Conservation (phyloP, 495 filamentous ascomycete species). For the Corynascus novoguineensis region DNA sequence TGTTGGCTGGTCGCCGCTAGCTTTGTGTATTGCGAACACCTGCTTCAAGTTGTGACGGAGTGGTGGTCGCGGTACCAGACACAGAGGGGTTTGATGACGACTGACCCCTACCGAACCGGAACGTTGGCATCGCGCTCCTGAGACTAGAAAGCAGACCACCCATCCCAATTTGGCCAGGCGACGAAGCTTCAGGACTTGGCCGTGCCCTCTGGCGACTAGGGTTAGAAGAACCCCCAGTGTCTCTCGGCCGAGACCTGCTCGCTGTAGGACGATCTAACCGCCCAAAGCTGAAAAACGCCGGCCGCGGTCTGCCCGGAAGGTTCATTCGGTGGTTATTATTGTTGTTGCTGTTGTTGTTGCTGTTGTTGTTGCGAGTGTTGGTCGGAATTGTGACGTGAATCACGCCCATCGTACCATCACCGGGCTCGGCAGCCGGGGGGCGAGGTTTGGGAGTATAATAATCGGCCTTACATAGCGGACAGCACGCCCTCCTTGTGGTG, state of each 20-base stretch:
- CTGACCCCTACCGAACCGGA: slow-evolving; percentile 13
- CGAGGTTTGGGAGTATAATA: slow-evolving; percentile 90
- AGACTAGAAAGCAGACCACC: slow-evolving; percentile 17
- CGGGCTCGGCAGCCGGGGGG: slow-evolving; percentile 32
- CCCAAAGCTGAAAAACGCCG: slow-evolving; percentile 26
- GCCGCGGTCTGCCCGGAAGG: slow-evolving; percentile 29
- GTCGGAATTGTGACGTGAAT: slow-evolving; percentile 22
- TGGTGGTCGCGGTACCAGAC: slow-evolving; percentile 19
- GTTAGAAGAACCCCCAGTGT: not conserved
- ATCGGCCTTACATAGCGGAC: slow-evolving; percentile 93
- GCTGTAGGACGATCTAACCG: slow-evolving; percentile 1
- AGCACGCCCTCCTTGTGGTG: slow-evolving; percentile 86
- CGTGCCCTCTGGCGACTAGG: slow-evolving; percentile 2
- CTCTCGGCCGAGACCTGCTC: not conserved
- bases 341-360: slow-evolving; percentile 26
- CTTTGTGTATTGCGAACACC: slow-evolving; percentile 18
- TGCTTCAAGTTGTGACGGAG: slow-evolving; percentile 36
- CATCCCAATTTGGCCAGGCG: not conserved
- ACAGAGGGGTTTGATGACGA: not conserved
- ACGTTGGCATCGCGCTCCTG: slow-evolving; percentile 13
- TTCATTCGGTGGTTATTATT: slow-evolving; percentile 36
- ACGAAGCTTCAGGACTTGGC: not conserved
- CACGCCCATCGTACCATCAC: slow-evolving; percentile 22
- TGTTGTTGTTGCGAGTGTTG: slow-evolving; percentile 24
- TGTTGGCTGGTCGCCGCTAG: not conserved